Evolutionary conservation across 2,329 filamentous ascomycete genomes (phyloP).

Genomic region (Colletotrichum sp.): DNA sequence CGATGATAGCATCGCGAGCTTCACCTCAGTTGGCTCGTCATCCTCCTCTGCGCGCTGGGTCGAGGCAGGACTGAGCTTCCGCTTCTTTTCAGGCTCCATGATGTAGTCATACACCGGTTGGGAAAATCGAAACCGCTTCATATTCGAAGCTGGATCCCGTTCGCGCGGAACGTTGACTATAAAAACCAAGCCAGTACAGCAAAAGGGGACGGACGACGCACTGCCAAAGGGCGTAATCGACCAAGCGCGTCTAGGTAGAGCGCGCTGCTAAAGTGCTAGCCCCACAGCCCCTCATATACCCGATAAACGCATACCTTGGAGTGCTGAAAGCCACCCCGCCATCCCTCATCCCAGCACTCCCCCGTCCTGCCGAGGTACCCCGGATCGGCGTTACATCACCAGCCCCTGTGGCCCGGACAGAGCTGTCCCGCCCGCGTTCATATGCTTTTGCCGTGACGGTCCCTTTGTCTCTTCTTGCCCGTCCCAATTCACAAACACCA

Average conservation of each 20-base stretch:
- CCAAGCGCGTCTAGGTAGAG: neutral
- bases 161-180: neutral
- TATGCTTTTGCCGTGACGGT: neutral
- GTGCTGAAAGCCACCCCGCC: neutral
- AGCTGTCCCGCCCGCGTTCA: slow-evolving; percentile 15
- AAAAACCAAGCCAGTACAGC: no score
- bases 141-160: neutral
- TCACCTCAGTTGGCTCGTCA: slow-evolving; percentile 87
- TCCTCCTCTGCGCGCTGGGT: slow-evolving; percentile 37
- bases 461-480: neutral
- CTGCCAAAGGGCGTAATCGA: neutral
- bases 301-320: slow-evolving; percentile 8
- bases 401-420: neutral
- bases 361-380: slow-evolving; percentile 20
- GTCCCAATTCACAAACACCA: neutral
- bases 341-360: neutral
- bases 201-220: neutral
- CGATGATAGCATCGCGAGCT: slow-evolving; percentile 83
- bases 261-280: neutral
- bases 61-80: slow-evolving; percentile 40
- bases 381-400: slow-evolving; percentile 19
- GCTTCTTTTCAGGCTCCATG: slow-evolving; percentile 64
- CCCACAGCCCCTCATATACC: neutral
- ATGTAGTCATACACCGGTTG: neutral
- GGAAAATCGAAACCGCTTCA: neutral